Conservation (phyloP, 306 rosid species). For the Ceratonia siliqua region DNA sequence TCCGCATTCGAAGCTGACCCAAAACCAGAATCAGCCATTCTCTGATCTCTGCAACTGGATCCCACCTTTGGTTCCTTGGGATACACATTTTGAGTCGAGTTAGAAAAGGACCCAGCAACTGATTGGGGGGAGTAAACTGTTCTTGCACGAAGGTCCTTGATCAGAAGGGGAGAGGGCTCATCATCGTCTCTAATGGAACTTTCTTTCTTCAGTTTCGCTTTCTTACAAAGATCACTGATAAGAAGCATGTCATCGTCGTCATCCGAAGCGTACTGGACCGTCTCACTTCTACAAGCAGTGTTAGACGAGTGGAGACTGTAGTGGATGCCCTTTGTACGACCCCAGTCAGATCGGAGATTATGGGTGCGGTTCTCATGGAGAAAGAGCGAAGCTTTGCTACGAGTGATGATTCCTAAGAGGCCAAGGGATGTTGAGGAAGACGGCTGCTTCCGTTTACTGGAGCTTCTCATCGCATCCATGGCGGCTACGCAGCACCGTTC, state of each 20-base stretch:
- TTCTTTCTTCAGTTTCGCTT: background rate
- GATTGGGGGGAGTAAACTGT: conserved; percentile 62
- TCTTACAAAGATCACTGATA: conserved; percentile 20
- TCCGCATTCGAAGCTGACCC: background rate
- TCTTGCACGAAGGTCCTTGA: conserved; percentile 71
- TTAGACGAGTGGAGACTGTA: background rate
- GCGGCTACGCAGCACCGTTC: background rate
- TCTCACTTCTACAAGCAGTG: background rate
- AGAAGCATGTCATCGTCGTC: conserved; percentile 4
- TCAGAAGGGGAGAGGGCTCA: background rate
- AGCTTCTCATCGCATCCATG: conserved; percentile 44
- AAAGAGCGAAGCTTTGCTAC: conserved; percentile 32
- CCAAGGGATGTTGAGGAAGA: background rate
- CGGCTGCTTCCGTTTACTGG: conserved; percentile 35
- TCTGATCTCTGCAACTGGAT: background rate
- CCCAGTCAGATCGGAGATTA: conserved; percentile 23
- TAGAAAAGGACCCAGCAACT: background rate
- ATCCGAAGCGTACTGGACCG: background rate
- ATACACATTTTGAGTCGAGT: background rate
- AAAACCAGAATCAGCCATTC: conserved; percentile 2
- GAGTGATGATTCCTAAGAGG: conserved; percentile 13
- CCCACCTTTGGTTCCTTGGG: background rate
- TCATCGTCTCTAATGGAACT: background rate
- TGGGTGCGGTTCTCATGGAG: conserved; percentile 38
- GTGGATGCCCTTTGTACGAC: background rate